Conservation (phyloP, 2,329 filamentous ascomycete genomes). For the Aspergillus fumigatiaffinis region DNA sequence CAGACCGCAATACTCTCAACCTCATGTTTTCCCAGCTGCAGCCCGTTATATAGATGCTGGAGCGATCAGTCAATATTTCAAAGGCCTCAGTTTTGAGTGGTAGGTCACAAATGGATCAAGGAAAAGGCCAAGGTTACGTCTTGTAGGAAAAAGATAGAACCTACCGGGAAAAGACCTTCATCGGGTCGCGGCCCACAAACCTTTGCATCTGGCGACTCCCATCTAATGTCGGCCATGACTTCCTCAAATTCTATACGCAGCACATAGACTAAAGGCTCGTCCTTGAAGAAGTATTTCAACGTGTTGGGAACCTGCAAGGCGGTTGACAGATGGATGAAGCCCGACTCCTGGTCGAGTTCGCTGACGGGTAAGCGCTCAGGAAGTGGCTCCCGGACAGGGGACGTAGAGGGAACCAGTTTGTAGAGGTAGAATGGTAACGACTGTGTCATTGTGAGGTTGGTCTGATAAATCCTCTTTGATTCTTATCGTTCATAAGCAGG, state of each 20-base stretch:
- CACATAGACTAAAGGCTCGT: constrained; percentile 36
- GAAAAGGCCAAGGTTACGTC: background rate
- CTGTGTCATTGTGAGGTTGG: constrained; percentile 14
- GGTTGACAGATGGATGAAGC: constrained; percentile 39
- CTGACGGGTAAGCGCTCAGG: constrained; percentile 35
- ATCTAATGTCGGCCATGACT: constrained; percentile 28
- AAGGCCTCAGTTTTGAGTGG: background rate
- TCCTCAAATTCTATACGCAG: constrained; percentile 32
- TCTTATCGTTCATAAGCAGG: background rate
- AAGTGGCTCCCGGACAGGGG: constrained; percentile 32
- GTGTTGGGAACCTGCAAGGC: constrained; percentile 37
- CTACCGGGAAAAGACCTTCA: constrained; percentile 39
- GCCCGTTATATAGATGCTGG: constrained; percentile 38
- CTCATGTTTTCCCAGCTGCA: constrained; percentile 35
- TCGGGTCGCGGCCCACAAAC: constrained; percentile 33
- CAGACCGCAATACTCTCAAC: constrained; percentile 36
- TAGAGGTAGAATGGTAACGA: constrained; percentile 33
- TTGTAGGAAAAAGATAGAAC: constrained; percentile 6
- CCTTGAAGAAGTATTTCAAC: constrained; percentile 34
- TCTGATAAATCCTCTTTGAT: background rate
- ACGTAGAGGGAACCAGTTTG: constrained; percentile 35
- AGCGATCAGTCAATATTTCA: background rate
- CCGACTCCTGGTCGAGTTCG: constrained; percentile 32
- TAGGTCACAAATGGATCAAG: background rate
- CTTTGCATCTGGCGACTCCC: constrained; percentile 37